Conservation (phyloP, 495 filamentous ascomycete genomes). For the Hyaloscypha finlandica region DNA sequence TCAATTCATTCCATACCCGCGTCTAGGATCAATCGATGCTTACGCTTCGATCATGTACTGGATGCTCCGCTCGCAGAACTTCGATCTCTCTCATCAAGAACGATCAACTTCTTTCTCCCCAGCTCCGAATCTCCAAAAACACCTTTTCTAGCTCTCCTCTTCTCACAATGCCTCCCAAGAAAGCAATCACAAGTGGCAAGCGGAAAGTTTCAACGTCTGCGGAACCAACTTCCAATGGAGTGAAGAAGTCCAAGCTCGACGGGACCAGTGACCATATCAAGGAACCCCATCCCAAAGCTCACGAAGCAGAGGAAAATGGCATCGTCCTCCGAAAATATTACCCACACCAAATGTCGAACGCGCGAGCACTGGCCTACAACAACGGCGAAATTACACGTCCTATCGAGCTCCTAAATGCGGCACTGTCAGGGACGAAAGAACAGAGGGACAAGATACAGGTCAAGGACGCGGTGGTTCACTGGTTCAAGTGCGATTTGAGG, state of each 20-base stretch:
- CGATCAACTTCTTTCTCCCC: neutral
- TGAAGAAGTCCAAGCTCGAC: constrained; percentile 18
- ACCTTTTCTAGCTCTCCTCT: neutral
- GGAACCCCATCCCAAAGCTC: constrained; percentile 42
- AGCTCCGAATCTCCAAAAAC: neutral
- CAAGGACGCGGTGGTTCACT: constrained; percentile 75
- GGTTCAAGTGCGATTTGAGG: constrained; percentile 87
- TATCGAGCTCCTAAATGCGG: constrained; percentile 60
- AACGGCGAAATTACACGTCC: constrained; percentile 66
- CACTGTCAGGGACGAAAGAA: constrained; percentile 52
- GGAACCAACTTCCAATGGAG: constrained; percentile 1
- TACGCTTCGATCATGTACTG: neutral
- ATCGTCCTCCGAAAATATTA: constrained; percentile 81
- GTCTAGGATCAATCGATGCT: neutral
- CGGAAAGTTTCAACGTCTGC: constrained; percentile 19
- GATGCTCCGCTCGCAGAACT: neutral
- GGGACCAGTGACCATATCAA: constrained; percentile 35
- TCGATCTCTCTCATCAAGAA: neutral
- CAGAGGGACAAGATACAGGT: constrained; percentile 47
- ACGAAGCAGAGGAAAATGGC: constrained; percentile 62
- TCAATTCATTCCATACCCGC: neutral
- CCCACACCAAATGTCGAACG: constrained; percentile 80
- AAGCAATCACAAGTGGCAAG: constrained; percentile 17
- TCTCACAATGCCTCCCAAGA: constrained; percentile 10
- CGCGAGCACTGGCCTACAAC: constrained; percentile 71